Base-by-base conservation (phyloP, 2,329 filamentous ascomycete genomes). In the Penicillium polonicum region DNA sequence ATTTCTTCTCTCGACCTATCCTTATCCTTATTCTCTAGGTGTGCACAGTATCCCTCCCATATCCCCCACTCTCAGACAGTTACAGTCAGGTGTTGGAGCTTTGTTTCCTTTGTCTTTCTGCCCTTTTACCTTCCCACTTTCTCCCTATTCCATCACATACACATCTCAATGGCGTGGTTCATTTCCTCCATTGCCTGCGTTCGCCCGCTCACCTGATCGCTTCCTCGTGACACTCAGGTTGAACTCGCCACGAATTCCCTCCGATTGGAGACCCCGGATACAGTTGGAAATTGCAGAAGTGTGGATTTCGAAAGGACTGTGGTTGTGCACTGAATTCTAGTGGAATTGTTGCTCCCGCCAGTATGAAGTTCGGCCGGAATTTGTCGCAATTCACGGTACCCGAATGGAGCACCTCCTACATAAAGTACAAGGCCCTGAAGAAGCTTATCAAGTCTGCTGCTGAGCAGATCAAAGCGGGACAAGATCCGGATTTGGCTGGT, bases 401-500 rank as follows among this genome's bases (percentile, higher is more conserved):
- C 13, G 79, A 81, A 69, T 81, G 79, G 79, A 76, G 78, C 56
- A 70, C 75, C 41, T 73, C 72, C 29, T 82, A 81, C 68, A 82
- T 83, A 66, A 78, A 78, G 58, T 81, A 82, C 70, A 83, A 81
- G 62, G 72, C 74, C 9, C 68, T 97, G 68, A 99, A 99, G 82
- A 96, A 94, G 80, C 85, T 97, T 63, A 92, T 99, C 79, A 97
- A 96, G 72, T 78, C 78, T 68, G 85, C 88, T 13, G 88, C 89
- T 35, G 83, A 86, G 58, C 81, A 84, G 63, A 83, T 85, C 60
- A 88, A 86, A 71, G 82, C 85, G 70, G 89, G 89, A 69, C 84
- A 88, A 66, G 85, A 89, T 69, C 88, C 90, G 60, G 94, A 99
- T 83, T 82, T 96, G 77, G 92, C 93, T 81, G 92, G 93, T 96